phyloP scores from a whole-genome alignment of 1,284 basidiomycete species.

The Abortiporus biennis region DNA sequence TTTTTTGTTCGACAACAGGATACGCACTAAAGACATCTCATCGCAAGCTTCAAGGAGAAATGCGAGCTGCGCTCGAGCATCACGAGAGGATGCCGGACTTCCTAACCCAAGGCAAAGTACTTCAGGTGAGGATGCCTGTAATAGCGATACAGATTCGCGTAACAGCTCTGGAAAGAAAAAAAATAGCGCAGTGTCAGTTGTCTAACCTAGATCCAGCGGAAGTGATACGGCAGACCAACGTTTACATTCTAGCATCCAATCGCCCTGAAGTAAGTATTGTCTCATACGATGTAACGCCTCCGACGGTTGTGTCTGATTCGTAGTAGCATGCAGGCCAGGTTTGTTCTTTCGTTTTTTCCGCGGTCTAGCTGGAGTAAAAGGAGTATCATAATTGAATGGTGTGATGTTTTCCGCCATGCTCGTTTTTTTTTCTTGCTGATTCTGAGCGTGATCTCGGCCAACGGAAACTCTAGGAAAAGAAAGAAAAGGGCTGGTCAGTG shows the following conservation, averaged over 20 bases:
- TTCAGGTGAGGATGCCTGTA: constrained; percentile 16
- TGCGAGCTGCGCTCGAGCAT: constrained; percentile 60
- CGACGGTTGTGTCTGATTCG: constrained; percentile 16
- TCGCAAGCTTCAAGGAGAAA: constrained; percentile 53
- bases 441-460: too few relatives aligned
- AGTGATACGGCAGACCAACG: constrained; percentile 25
- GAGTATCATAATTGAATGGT: constrained; percentile 29
- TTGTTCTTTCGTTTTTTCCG: constrained; percentile 27
- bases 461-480: too few relatives aligned
- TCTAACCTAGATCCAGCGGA: constrained; percentile 1
- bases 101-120: constrained; percentile 66
- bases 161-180: constrained; percentile 31
- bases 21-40: constrained; percentile 51
- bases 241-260: constrained; percentile 22
- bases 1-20: constrained; percentile 14
- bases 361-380: constrained; percentile 28
- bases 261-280: constrained; percentile 19
- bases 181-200: too few relatives aligned
- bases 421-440: too few relatives aligned
- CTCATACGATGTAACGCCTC: constrained; percentile 19
- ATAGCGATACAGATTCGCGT: constrained; percentile 25
- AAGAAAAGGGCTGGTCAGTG: too few relatives aligned
- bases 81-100: constrained; percentile 53
- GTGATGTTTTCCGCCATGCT: constrained; percentile 7
- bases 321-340: constrained; percentile 12